Evolutionary conservation across 768 basidiomycete species (phyloP).

Genomic region (Termitomyces sp.): DNA sequence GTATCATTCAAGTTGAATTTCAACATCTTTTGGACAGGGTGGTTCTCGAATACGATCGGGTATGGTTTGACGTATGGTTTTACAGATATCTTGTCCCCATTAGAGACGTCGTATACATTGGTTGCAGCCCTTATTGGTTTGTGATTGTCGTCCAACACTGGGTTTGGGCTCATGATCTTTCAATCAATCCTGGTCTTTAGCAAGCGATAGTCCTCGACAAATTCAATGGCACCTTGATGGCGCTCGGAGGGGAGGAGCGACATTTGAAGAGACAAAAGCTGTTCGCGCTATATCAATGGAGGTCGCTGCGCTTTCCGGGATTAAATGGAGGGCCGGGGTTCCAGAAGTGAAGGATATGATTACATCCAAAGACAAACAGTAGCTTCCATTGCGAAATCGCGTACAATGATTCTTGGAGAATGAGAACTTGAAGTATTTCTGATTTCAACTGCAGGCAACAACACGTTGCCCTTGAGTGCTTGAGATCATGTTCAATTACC

Average conservation of each 20-base stretch:
- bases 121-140: slow-evolving; percentile 50
- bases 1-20: not conserved
- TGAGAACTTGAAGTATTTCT: not conserved
- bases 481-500: slow-evolving; percentile 9
- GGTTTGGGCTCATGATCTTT: not conserved
- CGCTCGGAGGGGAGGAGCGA: slow-evolving; percentile 51
- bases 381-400: not conserved
- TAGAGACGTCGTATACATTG: slow-evolving; percentile 57
- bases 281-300: slow-evolving; percentile 52
- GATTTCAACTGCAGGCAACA: not conserved
- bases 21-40: slow-evolving; percentile 30
- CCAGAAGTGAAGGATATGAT: slow-evolving; percentile 34
- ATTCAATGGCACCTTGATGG: slow-evolving; percentile 62
- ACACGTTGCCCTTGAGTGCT: slow-evolving; percentile 3
- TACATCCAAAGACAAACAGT: not conserved
- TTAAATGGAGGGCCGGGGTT: slow-evolving; percentile 48
- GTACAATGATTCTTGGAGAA: not conserved
- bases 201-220: slow-evolving; percentile 57
- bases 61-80: slow-evolving; percentile 56
- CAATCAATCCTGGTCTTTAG: slow-evolving; percentile 11
- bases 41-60: slow-evolving; percentile 47
- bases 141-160: not conserved
- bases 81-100: slow-evolving; percentile 36
- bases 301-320: slow-evolving; percentile 40
- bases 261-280: slow-evolving; percentile 44